Base-by-base conservation (phyloP, 2,329 filamentous ascomycete species). In the Alternaria brassicicola region DNA sequence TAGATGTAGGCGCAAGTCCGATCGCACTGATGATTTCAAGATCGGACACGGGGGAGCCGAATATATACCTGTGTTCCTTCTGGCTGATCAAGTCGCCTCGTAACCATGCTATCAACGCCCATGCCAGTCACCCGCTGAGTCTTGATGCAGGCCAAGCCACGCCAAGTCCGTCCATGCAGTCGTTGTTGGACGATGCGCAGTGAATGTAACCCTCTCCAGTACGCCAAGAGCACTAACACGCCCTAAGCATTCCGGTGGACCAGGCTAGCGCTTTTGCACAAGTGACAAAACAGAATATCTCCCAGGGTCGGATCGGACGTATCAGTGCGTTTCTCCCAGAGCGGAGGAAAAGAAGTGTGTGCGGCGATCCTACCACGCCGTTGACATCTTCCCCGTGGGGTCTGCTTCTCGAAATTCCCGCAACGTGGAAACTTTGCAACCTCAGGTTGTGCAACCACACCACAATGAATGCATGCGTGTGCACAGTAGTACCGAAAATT, bases 91-190 rank as follows among this genome's bases (percentile, higher is more conserved):
- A 42, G 23, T 47, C 54, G 38, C 60, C 61, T 62, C 57, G 54
- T 35, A 57, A 47, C 59, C 57, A 64, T 63, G 55, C 56, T 55
- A 57, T 59, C 60, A 38, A 50, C 51, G 19, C 47, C 61, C 64
- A 59, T 55, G 60, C 56, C 57, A 65, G 61, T 53, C 59, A 69
- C 61, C 51, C 62, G 66, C 53, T 61, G 59, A 61, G 43, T 63
- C 64, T 65, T 61, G 66, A 63, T 64, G 64, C 55, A 43, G 55
- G 72, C 73, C 74, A 74, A 75, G 72, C 55, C 35, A 46, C 62
- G 72, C 72, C 72, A 72, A 75, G 72, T 39, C 62, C 55, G 63
- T 62, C 57, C 62, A 63, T 66, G 58, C 48, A 64, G 61, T 59
- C 64, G 60, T 61, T 69, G 58, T 59, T 62, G 62, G 59, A 52